Conservation (phyloP, 164 flowering plant genomes). For the Warburgia ugandensis region DNA sequence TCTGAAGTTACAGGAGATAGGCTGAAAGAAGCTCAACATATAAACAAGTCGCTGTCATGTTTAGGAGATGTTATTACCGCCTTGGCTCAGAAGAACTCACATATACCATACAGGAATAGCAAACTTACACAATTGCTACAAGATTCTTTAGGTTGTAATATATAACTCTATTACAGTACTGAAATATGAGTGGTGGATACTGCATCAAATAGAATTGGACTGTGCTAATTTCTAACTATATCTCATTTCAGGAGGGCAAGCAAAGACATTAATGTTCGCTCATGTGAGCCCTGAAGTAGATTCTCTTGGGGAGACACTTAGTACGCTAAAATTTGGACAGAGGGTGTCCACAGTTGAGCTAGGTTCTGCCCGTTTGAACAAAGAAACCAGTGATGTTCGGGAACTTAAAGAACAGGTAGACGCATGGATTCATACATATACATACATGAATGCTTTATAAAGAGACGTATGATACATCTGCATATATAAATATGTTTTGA, state of each 20-base stretch:
- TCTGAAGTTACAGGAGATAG: slow-evolving; percentile 81
- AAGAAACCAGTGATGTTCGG: slow-evolving; percentile 62
- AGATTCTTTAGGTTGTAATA: slow-evolving; percentile 59
- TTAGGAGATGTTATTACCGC: slow-evolving; percentile 84
- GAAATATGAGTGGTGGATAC: no score
- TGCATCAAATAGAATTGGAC: neutral
- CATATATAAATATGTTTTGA: neutral
- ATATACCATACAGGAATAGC: slow-evolving; percentile 88
- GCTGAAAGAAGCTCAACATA: slow-evolving; percentile 73
- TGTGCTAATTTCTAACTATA: neutral
- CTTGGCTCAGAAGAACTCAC: slow-evolving; percentile 72
- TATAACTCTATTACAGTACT: neutral
- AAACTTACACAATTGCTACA: slow-evolving; percentile 88
- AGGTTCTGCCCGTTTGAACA: slow-evolving; percentile 75
- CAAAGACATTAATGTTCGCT: slow-evolving; percentile 88
- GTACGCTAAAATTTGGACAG: slow-evolving; percentile 82
- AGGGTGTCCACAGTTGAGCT: slow-evolving; percentile 81
- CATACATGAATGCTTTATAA: neutral
- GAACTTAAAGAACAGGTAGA: slow-evolving; percentile 78
- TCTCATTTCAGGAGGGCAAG: slow-evolving; percentile 54
- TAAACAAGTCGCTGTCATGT: slow-evolving; percentile 79
- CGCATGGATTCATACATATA: neutral
- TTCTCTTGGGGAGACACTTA: slow-evolving; percentile 62
- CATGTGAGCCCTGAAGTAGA: slow-evolving; percentile 87
- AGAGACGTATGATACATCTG: neutral